Evolutionary conservation across 2,329 filamentous ascomycete species (phyloP).

Genomic region (Pseudomassariella vexata): DNA sequence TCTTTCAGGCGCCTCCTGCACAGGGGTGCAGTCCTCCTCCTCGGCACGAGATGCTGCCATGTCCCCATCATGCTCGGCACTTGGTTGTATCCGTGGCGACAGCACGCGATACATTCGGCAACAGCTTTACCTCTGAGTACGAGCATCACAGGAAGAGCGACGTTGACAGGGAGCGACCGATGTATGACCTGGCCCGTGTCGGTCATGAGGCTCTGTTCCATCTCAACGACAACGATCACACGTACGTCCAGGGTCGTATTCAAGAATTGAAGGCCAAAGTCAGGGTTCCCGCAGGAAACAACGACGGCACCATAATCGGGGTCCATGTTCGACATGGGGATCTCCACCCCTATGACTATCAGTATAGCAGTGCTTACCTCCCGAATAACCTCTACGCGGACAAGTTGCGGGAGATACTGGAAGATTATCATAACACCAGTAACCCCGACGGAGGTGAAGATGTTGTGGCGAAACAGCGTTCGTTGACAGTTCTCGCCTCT

Average conservation of each 20-base stretch:
- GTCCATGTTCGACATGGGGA: conserved; percentile 79
- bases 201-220: conserved; percentile 72
- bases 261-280: conserved; percentile 46
- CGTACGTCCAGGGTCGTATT: conserved; percentile 57
- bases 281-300: conserved; percentile 33
- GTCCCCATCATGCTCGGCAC: conserved; percentile 69
- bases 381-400: conserved; percentile 64
- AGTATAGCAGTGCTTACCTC: conserved; percentile 73
- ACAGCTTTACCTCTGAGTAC: conserved; percentile 47
- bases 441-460: conserved; percentile 27
- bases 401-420: conserved; percentile 50
- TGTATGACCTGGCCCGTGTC: conserved; percentile 61
- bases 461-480: conserved; percentile 29
- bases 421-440: conserved; percentile 39
- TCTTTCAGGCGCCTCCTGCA: conserved; percentile 62
- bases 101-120: conserved; percentile 56
- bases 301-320: conserved; percentile 55
- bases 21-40: conserved; percentile 66
- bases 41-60: conserved; percentile 71
- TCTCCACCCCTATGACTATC: conserved; percentile 67
- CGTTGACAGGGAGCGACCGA: conserved; percentile 47
- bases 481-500: conserved; percentile 63
- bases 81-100: conserved; percentile 69
- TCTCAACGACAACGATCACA: conserved; percentile 59
- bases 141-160: conserved; percentile 42